These are phyloP conservation scores for Phyllosticta citriasiana DNA, from an alignment of 2,329 filamentous ascomycete species.

Conservation along the genomic window DNA sequence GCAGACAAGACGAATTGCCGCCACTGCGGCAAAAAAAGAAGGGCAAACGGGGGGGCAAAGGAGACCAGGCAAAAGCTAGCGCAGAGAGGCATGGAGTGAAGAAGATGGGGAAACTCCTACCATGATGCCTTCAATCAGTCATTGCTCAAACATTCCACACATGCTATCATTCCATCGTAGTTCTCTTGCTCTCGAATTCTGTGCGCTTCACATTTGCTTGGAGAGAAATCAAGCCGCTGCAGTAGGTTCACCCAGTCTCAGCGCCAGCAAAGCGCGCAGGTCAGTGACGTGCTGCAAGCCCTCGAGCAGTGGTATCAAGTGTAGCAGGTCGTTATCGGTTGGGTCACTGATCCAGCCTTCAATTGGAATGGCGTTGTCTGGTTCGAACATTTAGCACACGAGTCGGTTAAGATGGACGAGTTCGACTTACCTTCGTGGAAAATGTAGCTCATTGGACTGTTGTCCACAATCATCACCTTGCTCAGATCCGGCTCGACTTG, in stretches of 20 bases:
- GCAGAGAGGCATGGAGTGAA: neutral
- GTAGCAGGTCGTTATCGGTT: slow-evolving; percentile 88
- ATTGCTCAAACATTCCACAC: neutral
- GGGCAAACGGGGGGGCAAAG: neutral
- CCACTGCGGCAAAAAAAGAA: neutral
- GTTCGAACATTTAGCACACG: neutral
- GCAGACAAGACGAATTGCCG: neutral
- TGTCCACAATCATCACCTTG: slow-evolving; percentile 98
- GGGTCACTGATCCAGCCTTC: slow-evolving; percentile 99
- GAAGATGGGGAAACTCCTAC: slow-evolving; percentile 1
- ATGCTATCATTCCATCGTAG: neutral
- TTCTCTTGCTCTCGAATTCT: neutral
- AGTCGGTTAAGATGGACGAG: neutral
- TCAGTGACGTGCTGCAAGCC: slow-evolving; percentile 95
- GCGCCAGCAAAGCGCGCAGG: slow-evolving; percentile 77
- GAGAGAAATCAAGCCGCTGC: slow-evolving; percentile 10
- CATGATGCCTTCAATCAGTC: neutral
- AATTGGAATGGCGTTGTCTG: slow-evolving; percentile 98
- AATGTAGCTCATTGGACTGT: slow-evolving; percentile 95
- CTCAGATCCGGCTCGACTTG: slow-evolving; percentile 94
- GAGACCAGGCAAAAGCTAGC: neutral
- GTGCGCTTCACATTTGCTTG: neutral
- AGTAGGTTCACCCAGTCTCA: slow-evolving; percentile 67
- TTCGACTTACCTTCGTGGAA: slow-evolving; percentile 78
- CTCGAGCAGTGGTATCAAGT: slow-evolving; percentile 85